These are phyloP conservation scores for Lepidopterella palustris DNA, from an alignment of 495 filamentous ascomycete species.

Conservation along the genomic window DNA sequence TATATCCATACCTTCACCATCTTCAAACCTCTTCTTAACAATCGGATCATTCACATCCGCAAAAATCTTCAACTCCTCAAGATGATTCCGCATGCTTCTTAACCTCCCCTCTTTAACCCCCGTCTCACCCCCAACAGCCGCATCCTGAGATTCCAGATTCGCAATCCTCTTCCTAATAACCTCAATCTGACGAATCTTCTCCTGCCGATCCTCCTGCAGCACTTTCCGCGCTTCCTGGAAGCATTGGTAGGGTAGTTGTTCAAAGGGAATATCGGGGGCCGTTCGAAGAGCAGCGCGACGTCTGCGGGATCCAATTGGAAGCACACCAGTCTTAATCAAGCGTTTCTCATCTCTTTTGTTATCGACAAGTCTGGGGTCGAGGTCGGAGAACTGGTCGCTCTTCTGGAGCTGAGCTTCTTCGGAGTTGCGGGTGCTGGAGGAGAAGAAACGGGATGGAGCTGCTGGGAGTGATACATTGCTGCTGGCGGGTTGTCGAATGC, in stretches of 20 bases:
- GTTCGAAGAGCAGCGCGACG: constrained; percentile 68
- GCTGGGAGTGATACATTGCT: constrained; percentile 3
- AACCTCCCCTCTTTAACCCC: constrained; percentile 51
- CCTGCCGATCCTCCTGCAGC: constrained; percentile 67
- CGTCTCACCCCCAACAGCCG: constrained; percentile 55
- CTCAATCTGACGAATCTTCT: constrained; percentile 64
- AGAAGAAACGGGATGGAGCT: constrained; percentile 19
- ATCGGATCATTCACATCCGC: constrained; percentile 94
- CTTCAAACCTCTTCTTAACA: constrained; percentile 92
- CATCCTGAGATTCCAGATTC: constrained; percentile 51
- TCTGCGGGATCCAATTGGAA: constrained; percentile 54
- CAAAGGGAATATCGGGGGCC: constrained; percentile 73
- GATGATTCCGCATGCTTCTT: constrained; percentile 59
- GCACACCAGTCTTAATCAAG: constrained; percentile 24
- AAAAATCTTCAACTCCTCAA: constrained; percentile 78
- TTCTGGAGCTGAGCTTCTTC: constrained; percentile 14
- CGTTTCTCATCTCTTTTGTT: constrained; percentile 27
- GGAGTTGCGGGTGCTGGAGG: constrained; percentile 19
- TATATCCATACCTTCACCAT: constrained; percentile 65
- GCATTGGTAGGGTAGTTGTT: constrained; percentile 88
- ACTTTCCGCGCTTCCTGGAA: constrained; percentile 93
- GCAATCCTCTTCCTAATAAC: constrained; percentile 46
- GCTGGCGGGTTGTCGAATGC: constrained; percentile 11
- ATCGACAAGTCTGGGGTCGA: constrained; percentile 30
- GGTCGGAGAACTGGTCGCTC: constrained; percentile 19